These are phyloP conservation scores for Pythium plurisporium DNA, from an alignment of 352 stramenopile species.

Conservation along the genomic window DNA sequence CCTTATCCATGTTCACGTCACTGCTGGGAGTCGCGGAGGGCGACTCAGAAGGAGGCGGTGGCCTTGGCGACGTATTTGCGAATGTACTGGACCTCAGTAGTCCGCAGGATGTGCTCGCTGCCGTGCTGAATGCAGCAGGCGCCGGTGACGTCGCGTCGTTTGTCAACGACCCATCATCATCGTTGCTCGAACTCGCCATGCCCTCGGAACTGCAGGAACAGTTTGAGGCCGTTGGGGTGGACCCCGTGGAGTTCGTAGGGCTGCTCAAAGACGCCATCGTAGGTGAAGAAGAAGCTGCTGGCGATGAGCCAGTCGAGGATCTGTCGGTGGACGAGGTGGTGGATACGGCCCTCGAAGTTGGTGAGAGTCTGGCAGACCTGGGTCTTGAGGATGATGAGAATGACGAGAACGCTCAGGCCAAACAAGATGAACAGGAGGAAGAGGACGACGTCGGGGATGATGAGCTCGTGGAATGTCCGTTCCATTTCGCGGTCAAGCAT, in stretches of 20 bases:
- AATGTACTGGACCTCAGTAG: neutral
- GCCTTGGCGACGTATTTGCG: neutral
- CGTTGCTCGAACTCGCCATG: neutral
- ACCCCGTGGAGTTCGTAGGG: neutral
- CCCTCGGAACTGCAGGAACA: neutral
- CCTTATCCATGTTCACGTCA: neutral
- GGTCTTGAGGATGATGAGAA: too few species aligned
- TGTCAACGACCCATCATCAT: neutral
- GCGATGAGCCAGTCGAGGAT: neutral
- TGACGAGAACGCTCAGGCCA: neutral
- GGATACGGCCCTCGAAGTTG: too few species aligned
- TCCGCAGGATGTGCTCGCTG: constrained; percentile 4
- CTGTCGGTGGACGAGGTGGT: neutral
- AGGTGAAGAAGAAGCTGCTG: neutral
- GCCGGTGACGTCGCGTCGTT: neutral
- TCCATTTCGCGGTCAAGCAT: constrained; percentile 7
- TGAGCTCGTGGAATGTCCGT: constrained; percentile 1
- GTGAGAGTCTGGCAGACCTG: too few species aligned
- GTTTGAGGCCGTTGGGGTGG: neutral
- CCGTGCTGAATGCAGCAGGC: neutral
- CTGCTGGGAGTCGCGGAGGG: neutral
- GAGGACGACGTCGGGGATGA: neutral
- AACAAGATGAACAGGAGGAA: neutral
- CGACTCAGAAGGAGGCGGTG: too few species aligned
- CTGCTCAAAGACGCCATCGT: constrained; percentile 9